Percentiles rank a stretch among this genome's conserved stretches.
These are phyloP conservation scores for Chalara sp. DNA, from an alignment of 2,329 filamentous ascomycete species.

Conservation along the genomic window DNA sequence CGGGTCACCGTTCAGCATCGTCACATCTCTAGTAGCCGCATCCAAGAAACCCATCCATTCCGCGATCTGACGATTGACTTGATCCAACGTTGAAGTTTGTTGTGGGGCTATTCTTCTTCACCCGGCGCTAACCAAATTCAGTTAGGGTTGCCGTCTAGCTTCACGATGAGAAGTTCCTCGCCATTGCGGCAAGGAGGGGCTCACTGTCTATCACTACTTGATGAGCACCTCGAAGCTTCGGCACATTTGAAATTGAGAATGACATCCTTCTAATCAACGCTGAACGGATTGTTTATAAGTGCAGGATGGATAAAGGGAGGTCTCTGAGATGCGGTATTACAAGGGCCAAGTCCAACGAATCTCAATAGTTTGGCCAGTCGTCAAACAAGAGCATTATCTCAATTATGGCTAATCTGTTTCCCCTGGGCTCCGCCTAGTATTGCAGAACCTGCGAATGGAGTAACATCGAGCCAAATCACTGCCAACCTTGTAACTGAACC, in stretches of 20 bases:
- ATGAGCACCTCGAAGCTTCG: conserved; percentile 8
- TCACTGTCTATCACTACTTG: conserved; percentile 7
- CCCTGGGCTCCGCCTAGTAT: conserved; percentile 6
- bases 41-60: too few relatives aligned
- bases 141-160: conserved; percentile 6
- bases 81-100: conserved; percentile 6
- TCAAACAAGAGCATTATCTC: conserved; percentile 12
- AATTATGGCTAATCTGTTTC: conserved; percentile 11
- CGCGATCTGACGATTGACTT: conserved; percentile 7
- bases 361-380: conserved; percentile 9
- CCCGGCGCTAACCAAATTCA: conserved; percentile 6
- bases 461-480: conserved; percentile 11
- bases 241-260: conserved; percentile 8
- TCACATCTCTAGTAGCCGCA: too few relatives aligned
- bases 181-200: conserved; percentile 5
- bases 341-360: conserved; percentile 9
- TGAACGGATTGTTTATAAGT: conserved; percentile 5
- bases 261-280: conserved; percentile 7
- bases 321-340: conserved; percentile 2
- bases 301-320: conserved; percentile 6
- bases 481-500: conserved; percentile 14
- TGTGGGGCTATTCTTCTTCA: conserved; percentile 3
- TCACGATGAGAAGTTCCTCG: too few relatives aligned
- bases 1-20: too few relatives aligned
- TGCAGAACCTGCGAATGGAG: conserved; percentile 9